Percentiles rank a stretch among this genome's conserved stretches.
These are phyloP conservation scores for Tylopilus intermedius DNA, from an alignment of 768 basidiomycete species.

Conservation along the genomic window DNA sequence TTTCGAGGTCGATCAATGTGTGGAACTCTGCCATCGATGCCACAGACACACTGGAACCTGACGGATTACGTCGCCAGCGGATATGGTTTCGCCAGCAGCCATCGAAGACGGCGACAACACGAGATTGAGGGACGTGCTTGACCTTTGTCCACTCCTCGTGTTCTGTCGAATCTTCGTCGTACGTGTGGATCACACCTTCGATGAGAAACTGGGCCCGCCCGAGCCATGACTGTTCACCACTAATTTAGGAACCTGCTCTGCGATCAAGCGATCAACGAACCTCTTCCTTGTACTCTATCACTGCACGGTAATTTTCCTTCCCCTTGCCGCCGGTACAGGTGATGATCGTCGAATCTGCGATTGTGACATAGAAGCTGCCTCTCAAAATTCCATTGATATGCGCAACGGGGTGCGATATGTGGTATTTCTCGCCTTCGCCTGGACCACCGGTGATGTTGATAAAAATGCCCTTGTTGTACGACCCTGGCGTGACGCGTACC, in stretches of 20 bases:
- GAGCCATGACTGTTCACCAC: constrained; percentile 66
- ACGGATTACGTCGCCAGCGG: constrained; percentile 65
- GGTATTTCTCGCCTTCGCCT: constrained; percentile 77
- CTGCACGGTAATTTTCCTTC: constrained; percentile 61
- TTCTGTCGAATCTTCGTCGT: constrained; percentile 56
- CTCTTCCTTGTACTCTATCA: constrained; percentile 97
- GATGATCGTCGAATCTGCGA: constrained; percentile 73
- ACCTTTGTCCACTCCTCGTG: constrained; percentile 76
- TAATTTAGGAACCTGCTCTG: background rate
- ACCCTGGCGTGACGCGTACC: constrained; percentile 76
- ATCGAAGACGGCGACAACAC: constrained; percentile 76
- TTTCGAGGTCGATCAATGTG: constrained; percentile 72
- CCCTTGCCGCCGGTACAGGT: constrained; percentile 71
- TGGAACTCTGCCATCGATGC: constrained; percentile 46
- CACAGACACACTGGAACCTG: constrained; percentile 45
- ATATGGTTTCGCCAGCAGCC: constrained; percentile 85
- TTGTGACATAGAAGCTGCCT: constrained; percentile 88
- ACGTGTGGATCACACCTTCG: constrained; percentile 87
- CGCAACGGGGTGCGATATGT: constrained; percentile 86
- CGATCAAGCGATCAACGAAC: constrained; percentile 38
- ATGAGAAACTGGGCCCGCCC: constrained; percentile 79
- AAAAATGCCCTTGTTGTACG: constrained; percentile 85
- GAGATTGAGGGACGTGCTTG: constrained; percentile 81
- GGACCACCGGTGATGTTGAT: constrained; percentile 68
- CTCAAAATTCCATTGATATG: constrained; percentile 88